Evolutionary conservation across 2,329 filamentous ascomycete species (phyloP).

Genomic region (Neoarthrinium moseri): DNA sequence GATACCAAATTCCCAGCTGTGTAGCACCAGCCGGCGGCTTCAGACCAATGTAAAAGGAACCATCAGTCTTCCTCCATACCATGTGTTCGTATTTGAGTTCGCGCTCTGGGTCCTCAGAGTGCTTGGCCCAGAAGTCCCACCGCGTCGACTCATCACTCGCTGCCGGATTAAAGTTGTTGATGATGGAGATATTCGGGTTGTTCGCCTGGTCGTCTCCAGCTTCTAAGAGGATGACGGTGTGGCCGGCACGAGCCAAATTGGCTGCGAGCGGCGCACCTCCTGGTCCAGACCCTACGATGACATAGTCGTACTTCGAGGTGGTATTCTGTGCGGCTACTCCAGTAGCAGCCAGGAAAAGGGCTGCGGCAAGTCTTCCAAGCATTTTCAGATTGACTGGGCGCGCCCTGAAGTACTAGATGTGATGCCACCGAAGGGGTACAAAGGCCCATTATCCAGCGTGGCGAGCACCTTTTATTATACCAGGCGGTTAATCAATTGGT

Average conservation of each 20-base stretch:
- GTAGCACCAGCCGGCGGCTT: constrained; percentile 29
- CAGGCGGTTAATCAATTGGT: too few relatives aligned
- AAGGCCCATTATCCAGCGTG: too few relatives aligned
- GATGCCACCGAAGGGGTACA: too few relatives aligned
- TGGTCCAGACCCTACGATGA: constrained; percentile 56
- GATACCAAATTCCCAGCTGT: constrained; percentile 31
- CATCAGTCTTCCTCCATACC: constrained; percentile 27
- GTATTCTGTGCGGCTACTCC: background rate
- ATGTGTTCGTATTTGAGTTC: constrained; percentile 37
- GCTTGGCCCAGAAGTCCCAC: constrained; percentile 58
- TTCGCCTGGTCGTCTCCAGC: constrained; percentile 49
- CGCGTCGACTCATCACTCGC: constrained; percentile 37
- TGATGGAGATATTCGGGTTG: constrained; percentile 27
- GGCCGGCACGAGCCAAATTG: constrained; percentile 51
- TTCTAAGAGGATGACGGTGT: constrained; percentile 53
- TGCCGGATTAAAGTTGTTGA: constrained; percentile 35
- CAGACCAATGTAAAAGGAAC: constrained; percentile 29
- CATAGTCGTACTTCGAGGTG: constrained; percentile 25
- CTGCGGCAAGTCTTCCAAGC: background rate
- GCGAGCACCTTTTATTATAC: too few relatives aligned
- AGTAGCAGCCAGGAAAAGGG: background rate
- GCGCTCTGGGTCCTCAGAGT: constrained; percentile 52
- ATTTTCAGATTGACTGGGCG: too few relatives aligned
- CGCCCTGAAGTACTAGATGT: too few relatives aligned
- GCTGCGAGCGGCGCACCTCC: constrained; percentile 53